phyloP scores from a whole-genome alignment of 2,329 filamentous ascomycete species.

The Cladosporium oxysporum region DNA sequence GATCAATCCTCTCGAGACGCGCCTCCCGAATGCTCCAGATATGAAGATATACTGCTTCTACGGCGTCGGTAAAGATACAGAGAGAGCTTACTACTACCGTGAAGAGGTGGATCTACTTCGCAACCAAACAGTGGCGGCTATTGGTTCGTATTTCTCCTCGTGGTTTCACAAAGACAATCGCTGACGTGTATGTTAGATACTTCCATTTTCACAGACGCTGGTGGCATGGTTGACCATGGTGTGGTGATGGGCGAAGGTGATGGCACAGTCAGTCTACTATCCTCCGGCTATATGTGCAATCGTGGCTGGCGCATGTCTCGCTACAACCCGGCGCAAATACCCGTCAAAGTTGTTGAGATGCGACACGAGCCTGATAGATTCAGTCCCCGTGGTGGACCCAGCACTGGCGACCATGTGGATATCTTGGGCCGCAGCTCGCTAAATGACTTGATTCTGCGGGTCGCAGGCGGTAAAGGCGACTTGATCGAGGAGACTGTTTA shows the following conservation, averaged over 20 bases:
- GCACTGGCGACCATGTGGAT: constrained; percentile 87
- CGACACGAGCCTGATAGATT: constrained; percentile 93
- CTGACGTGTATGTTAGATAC: constrained; percentile 52
- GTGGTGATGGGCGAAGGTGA: constrained; percentile 96
- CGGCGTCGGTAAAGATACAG: constrained; percentile 88
- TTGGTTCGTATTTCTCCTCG: constrained; percentile 24
- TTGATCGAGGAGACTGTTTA: constrained; percentile 75
- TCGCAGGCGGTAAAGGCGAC: constrained; percentile 83
- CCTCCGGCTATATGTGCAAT: constrained; percentile 93
- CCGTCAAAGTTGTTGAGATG: constrained; percentile 91
- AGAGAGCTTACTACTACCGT: constrained; percentile 89
- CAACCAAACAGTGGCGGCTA: constrained; percentile 59
- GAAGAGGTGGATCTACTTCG: constrained; percentile 61
- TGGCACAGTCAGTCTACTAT: constrained; percentile 91
- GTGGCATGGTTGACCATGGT: constrained; percentile 69
- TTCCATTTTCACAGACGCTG: constrained; percentile 65
- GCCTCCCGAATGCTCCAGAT: constrained; percentile 81
- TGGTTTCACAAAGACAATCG: not conserved
- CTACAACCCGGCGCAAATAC: constrained; percentile 83
- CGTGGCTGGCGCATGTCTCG: constrained; percentile 91
- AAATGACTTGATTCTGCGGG: constrained; percentile 84
- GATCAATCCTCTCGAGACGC: constrained; percentile 90
- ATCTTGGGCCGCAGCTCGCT: constrained; percentile 86
- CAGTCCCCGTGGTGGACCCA: constrained; percentile 72
- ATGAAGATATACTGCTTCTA: constrained; percentile 98